Evolutionary conservation across 176 grass and related monocot genomes (phyloP).

Genomic region (Cenchrus americanus): DNA sequence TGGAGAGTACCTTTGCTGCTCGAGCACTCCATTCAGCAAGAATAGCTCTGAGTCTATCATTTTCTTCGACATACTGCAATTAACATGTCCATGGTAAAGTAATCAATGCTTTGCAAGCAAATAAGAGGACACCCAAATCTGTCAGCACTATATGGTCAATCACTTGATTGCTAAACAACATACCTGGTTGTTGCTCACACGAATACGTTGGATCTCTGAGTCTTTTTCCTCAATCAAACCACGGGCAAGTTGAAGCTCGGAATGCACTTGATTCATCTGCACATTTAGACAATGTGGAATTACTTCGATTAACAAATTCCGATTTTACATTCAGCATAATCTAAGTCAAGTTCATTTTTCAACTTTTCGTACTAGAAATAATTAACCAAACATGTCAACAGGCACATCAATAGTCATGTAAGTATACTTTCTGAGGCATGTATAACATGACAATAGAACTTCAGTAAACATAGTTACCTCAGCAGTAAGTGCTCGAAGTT

Average conservation of each 20-base stretch:
- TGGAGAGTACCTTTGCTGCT: constrained; percentile 73
- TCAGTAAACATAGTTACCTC: constrained; percentile 65
- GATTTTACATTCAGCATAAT: background rate
- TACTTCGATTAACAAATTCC: background rate
- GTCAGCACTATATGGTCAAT: background rate
- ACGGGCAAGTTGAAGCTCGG: constrained; percentile 86
- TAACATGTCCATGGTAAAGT: constrained; percentile 25
- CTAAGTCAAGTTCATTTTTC: background rate
- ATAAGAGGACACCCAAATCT: background rate
- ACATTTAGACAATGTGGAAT: constrained; percentile 29
- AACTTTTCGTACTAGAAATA: background rate
- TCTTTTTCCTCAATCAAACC: constrained; percentile 86
- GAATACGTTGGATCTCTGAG: constrained; percentile 77
- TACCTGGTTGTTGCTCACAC: constrained; percentile 85
- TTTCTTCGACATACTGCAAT: constrained; percentile 93
- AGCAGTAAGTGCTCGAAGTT: constrained; percentile 85
- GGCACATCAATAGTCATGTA: background rate
- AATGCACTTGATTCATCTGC: constrained; percentile 98
- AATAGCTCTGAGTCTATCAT: constrained; percentile 96
- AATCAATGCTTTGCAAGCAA: constrained; percentile 22
- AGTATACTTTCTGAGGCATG: constrained; percentile 14
- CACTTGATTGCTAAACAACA: constrained; percentile 1
- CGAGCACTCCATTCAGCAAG: constrained; percentile 98
- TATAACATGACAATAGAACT: constrained; percentile 1
- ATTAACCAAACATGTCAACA: constrained; percentile 7